phyloP scores from a whole-genome alignment of 1,284 basidiomycete species.

The Rhodotorula sp. region DNA sequence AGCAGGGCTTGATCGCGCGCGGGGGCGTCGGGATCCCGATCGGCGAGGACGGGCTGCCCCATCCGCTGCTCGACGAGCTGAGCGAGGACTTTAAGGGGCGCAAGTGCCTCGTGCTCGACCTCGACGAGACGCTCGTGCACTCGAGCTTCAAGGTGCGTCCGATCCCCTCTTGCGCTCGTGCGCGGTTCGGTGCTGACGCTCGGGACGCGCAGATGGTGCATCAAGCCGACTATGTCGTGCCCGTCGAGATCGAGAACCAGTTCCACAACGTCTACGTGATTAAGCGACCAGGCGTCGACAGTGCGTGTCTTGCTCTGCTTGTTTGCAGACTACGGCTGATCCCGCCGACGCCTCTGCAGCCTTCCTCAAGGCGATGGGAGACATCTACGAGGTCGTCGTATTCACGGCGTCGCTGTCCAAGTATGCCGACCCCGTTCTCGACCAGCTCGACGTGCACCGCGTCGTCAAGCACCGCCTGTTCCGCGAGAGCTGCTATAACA shows the following conservation, averaged over 20 bases:
- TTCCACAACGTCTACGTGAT: slow-evolving; percentile 99
- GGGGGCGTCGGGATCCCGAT: slow-evolving; percentile 81
- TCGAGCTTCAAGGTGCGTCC: slow-evolving; percentile 50
- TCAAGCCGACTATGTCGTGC: slow-evolving; percentile 96
- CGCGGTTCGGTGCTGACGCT: neutral
- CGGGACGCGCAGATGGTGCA: slow-evolving; percentile 71
- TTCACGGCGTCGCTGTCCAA: slow-evolving; percentile 98
- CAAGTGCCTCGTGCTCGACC: slow-evolving; percentile 87
- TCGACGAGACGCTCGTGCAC: slow-evolving; percentile 94
- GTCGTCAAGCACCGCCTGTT: slow-evolving; percentile 95
- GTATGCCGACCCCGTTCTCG: slow-evolving; percentile 98
- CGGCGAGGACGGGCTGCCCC: slow-evolving; percentile 77
- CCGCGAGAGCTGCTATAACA: slow-evolving; percentile 98
- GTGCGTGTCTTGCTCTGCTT: slow-evolving; percentile 3
- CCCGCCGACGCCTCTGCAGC: slow-evolving; percentile 44
- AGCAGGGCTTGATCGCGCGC: slow-evolving; percentile 72
- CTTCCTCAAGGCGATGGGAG: slow-evolving; percentile 95
- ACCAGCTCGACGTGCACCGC: slow-evolving; percentile 89
- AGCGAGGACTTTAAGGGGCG: slow-evolving; percentile 71
- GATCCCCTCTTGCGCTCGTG: neutral
- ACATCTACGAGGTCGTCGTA: slow-evolving; percentile 96
- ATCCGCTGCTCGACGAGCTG: slow-evolving; percentile 78
- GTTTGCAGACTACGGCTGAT: neutral
- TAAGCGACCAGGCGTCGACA: slow-evolving; percentile 96
- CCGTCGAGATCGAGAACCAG: slow-evolving; percentile 97